Conservation (phyloP, 1,139 yeast genomes). For the Scheffersomyces segobiensis region DNA sequence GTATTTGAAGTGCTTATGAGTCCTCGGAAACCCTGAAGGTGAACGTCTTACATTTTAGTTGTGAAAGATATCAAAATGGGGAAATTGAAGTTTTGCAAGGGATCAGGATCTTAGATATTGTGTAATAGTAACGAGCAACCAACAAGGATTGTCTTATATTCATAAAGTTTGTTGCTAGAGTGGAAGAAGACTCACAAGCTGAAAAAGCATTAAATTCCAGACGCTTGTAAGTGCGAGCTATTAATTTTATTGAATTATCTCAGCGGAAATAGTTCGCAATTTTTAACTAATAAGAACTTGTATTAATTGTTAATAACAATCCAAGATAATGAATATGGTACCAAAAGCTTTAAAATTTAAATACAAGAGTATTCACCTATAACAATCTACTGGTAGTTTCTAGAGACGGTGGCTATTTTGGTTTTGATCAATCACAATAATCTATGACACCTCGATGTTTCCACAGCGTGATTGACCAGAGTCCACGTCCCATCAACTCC, state of each 20-base stretch:
- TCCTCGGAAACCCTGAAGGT: neutral
- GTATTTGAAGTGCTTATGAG: neutral
- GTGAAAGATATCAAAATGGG: neutral
- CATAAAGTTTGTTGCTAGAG: neutral
- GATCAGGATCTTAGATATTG: neutral
- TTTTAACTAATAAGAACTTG: too few relatives aligned
- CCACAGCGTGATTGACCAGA: too few relatives aligned
- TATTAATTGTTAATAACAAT: too few relatives aligned
- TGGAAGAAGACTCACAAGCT: neutral
- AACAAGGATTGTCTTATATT: too few relatives aligned
- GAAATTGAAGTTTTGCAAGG: neutral
- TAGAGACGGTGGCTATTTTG: too few relatives aligned
- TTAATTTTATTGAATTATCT: neutral
- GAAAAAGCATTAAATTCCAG: neutral
- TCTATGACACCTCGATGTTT: too few relatives aligned
- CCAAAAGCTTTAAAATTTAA: too few relatives aligned
- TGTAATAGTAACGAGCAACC: neutral
- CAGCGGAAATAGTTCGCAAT: neutral
- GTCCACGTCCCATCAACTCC: too few relatives aligned
- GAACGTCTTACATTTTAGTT: neutral
- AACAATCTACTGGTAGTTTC: too few relatives aligned
- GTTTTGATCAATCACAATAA: too few relatives aligned
- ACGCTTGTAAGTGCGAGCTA: neutral
- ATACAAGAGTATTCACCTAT: too few relatives aligned
- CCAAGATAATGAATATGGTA: too few relatives aligned